Evolutionary conservation across 305 asterid genomes (phyloP).

Genomic region (Andrographis paniculata): DNA sequence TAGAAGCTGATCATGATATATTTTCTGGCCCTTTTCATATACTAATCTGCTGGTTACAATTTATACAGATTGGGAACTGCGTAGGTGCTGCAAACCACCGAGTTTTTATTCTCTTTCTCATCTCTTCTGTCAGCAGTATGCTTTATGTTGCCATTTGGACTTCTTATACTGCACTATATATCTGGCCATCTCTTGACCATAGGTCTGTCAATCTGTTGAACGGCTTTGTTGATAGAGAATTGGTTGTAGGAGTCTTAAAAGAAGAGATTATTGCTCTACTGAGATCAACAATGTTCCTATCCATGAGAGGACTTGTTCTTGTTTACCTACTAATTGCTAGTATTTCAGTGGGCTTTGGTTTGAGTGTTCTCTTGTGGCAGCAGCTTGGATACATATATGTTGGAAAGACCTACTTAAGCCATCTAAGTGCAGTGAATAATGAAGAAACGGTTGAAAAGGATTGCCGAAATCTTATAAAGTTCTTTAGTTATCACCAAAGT

Average conservation of each 20-base stretch:
- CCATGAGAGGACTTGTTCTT: slow-evolving; percentile 69
- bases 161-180: slow-evolving; percentile 39
- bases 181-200: slow-evolving; percentile 45
- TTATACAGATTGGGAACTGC: slow-evolving; percentile 90
- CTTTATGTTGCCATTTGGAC: slow-evolving; percentile 46
- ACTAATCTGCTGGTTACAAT: slow-evolving; percentile 15
- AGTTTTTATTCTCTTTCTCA: slow-evolving; percentile 63
- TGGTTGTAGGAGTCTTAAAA: slow-evolving; percentile 32
- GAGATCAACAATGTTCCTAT: slow-evolving; percentile 49
- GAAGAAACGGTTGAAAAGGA: slow-evolving; percentile 44
- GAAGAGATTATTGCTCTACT: slow-evolving; percentile 38
- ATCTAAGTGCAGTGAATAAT: slow-evolving; percentile 42
- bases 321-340: slow-evolving; percentile 70
- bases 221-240: slow-evolving; percentile 21
- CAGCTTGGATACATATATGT: slow-evolving; percentile 74
- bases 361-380: slow-evolving; percentile 77
- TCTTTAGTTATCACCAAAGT: slow-evolving; percentile 54
- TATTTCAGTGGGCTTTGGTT: slow-evolving; percentile 65
- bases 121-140: slow-evolving; percentile 61
- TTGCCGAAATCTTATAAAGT: slow-evolving; percentile 58
- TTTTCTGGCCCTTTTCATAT: slow-evolving; percentile 3
- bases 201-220: slow-evolving; percentile 17
- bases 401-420: slow-evolving; percentile 81
- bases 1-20: neutral
- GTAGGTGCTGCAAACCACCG: slow-evolving; percentile 87